Percentiles rank a stretch among this genome's conserved stretches.
Conservation (phyloP, 2,329 filamentous ascomycete genomes). For the Colletotrichum tofieldiae region DNA sequence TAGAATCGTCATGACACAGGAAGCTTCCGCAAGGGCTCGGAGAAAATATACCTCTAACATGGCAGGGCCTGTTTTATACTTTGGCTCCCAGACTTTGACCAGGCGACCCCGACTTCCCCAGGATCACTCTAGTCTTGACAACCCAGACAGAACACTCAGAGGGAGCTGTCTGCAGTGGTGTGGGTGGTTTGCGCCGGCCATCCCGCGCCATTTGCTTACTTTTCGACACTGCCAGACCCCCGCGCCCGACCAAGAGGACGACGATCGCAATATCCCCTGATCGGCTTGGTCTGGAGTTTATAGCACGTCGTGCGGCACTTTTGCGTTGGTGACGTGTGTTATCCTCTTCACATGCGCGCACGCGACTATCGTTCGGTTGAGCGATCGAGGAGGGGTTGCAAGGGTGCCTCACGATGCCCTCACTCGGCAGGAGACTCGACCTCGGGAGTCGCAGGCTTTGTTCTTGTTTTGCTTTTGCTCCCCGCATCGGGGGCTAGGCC, state of each 20-base stretch:
- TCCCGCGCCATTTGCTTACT: not conserved
- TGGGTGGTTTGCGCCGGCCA: not conserved
- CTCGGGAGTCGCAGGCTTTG: conserved; percentile 5
- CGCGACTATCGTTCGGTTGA: conserved; percentile 25
- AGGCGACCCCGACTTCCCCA: conserved; percentile 25
- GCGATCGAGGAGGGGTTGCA: not conserved
- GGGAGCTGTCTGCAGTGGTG: not conserved
- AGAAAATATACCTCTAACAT: conserved; percentile 35
- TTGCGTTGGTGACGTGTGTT: conserved; percentile 38
- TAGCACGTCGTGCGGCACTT: conserved; percentile 23
- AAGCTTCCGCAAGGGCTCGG: conserved; percentile 21
- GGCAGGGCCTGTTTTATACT: conserved; percentile 15
- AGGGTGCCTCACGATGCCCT: conserved; percentile 7
- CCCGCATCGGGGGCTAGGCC: not conserved
- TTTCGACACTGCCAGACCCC: conserved; percentile 18
- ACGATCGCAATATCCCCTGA: conserved; percentile 30
- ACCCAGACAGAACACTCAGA: not conserved
- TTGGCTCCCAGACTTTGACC: conserved; percentile 1
- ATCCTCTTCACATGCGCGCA: conserved; percentile 35
- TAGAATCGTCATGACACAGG: conserved; percentile 20
- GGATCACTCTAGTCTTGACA: conserved; percentile 7
- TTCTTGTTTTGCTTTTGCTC: conserved; percentile 7
- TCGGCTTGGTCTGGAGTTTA: conserved; percentile 23
- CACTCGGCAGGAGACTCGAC: not conserved
- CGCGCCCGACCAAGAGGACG: conserved; percentile 6